A percentile compares a stretch with the other conserved stretches of the same genome.
These are phyloP conservation scores for Apiotrichum sp. DNA, from an alignment of 1,284 basidiomycete genomes.

Conservation along the genomic window DNA sequence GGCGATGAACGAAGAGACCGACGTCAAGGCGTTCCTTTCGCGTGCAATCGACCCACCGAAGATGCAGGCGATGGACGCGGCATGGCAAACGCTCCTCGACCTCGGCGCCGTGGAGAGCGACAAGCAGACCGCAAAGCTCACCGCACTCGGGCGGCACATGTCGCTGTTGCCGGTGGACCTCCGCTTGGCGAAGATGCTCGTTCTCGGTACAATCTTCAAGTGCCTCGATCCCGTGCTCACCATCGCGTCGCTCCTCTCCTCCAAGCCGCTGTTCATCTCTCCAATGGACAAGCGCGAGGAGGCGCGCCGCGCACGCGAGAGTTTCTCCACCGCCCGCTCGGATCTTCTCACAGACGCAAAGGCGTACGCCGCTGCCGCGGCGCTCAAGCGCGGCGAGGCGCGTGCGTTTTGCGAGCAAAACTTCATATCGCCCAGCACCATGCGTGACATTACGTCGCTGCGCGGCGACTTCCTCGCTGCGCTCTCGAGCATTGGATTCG, in stretches of 20 bases:
- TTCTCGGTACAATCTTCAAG: slow-evolving; percentile 70
- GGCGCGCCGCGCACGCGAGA: slow-evolving; percentile 59
- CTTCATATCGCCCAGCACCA: slow-evolving; percentile 68
- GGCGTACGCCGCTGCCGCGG: slow-evolving; percentile 65
- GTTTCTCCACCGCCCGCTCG: slow-evolving; percentile 67
- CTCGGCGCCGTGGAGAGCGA: slow-evolving; percentile 69
- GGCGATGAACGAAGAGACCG: slow-evolving; percentile 67
- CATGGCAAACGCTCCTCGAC: slow-evolving; percentile 67
- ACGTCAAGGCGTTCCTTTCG: slow-evolving; percentile 61
- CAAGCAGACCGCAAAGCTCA: slow-evolving; percentile 56
- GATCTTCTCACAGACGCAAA: slow-evolving; percentile 77
- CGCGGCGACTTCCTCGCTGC: slow-evolving; percentile 71
- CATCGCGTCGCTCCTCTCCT: slow-evolving; percentile 74
- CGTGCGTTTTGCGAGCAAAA: slow-evolving; percentile 72
- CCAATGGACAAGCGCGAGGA: slow-evolving; percentile 80
- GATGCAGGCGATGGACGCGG: slow-evolving; percentile 67
- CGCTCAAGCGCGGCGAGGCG: slow-evolving; percentile 45
- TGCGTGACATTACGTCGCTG: slow-evolving; percentile 76
- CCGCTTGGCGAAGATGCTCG: slow-evolving; percentile 89
- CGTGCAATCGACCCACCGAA: slow-evolving; percentile 81
- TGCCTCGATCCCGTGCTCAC: slow-evolving; percentile 70
- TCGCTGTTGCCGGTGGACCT: slow-evolving; percentile 79
- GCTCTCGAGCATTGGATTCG: slow-evolving; percentile 68
- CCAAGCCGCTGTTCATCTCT: slow-evolving; percentile 75
- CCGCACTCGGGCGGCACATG: slow-evolving; percentile 70